Base-by-base conservation (phyloP, 371 early-diverging fungal species). In the Haplosporangium sp. region DNA sequence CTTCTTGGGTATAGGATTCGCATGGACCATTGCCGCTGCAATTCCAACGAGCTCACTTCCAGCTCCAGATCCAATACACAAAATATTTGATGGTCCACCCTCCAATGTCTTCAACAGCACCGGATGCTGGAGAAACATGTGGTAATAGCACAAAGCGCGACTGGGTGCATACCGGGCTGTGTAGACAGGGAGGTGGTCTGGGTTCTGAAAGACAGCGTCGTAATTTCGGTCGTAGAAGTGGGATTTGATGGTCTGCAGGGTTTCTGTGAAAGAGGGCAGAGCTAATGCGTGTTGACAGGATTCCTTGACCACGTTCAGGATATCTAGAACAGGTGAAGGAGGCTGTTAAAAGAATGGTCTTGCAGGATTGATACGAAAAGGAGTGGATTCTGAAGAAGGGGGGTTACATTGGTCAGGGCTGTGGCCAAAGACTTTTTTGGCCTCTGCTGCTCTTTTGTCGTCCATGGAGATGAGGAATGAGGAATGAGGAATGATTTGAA, bases 21-120 rank as follows among this genome's bases (percentile, higher is more conserved):
- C 85, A 45, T 86, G 83, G 3, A 86, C 79, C 85, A 92, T 86
- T 1, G 94, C 95, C 2, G 95, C 93, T 2, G 93, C 85, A 38
- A 97, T 85, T 2, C 93, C 95, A 7, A 92, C 85, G 47, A 96
- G 72, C 80, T 97, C 97, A 45, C 94, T 94, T 21, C 96, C 96
- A 5, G 92, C 89, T 0, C 97, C 97, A 2, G 95, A 91, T 12
- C 97, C 97, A 43, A 95, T 83, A 41, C 91, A 90, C 46, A 85
- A 84, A 6, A 94, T 82, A 1, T 74, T 69, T 2, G 80, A 79
- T 11, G 80, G 80, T 1, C 70, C 67, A 6, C 70, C 73, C 23
- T 79, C 73, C 41, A 93, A 69, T 0, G 91, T 75, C 36, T 73
- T 79, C 43, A 85, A 64, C 29, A 95, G 62, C 45, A 87, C 84